Evolutionary conservation across 352 stramenopile species (phyloP), one percentile per base, ranked within the genome.

Genomic region (Phytophthora multivora): DNA sequence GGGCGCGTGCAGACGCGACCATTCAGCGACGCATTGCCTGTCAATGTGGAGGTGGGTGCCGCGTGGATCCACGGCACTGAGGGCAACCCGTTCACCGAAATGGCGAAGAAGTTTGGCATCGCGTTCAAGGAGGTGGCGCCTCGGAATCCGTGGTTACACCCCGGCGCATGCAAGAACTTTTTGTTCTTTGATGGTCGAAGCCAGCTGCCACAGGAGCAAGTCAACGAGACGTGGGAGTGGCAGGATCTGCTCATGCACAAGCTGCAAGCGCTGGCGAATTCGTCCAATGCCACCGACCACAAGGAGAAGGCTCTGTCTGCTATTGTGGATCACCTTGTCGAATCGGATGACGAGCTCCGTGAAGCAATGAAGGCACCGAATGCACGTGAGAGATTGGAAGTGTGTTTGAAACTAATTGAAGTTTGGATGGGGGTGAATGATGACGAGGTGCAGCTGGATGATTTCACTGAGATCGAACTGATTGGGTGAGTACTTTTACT

Each of bases 61-160:
- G 80, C 80, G 31, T 89, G 77, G 80, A 84, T 89, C 47, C 77
- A 86, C 56, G 80, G 80, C 16, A 83, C 73, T 1, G 57, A 70
- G 4, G 64, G 53, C 35, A 86, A 87, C 39, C 74, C 57, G 13
- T 75, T 90, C 51, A 68, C 78, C 5, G 57, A 60, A 10, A 58
- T 77, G 9, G 82, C 80, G 3, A 48, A 36, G 5, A 55, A 65
- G 30, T 79, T 78, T 31, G 63, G 67, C 11, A 77, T 91, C 12
- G 47, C 51, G n/a, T 65, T 70, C 19, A 85, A 88, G 30, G 58
- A 69, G 40, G 69, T 91, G 33, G 85, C 75, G 31, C 42, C 67
- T 26, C 70, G 77, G 25, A 89, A 89, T 47, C 77, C 75, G 62
- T 88, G 80, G 75, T 57, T 89, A 39, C 71, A 88, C 36, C 77